Conservation (phyloP, 2,329 filamentous ascomycete species). For the Hypoxylon sp. region DNA sequence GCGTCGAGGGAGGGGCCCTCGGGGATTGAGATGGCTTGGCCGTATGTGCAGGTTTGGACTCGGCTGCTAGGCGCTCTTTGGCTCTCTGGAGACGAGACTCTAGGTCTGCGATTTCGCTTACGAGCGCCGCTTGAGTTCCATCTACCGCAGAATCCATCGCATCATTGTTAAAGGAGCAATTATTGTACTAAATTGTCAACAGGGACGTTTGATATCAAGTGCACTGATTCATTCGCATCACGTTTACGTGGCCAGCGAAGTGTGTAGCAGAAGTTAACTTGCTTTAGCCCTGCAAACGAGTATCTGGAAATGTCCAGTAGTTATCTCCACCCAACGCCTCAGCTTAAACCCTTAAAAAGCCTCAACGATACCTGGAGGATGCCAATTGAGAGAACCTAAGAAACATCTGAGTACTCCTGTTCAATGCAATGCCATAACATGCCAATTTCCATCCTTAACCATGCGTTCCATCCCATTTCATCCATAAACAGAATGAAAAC, state of each 20-base stretch:
- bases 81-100: constrained; percentile 64
- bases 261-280: neutral
- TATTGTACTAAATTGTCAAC: neutral
- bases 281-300: neutral
- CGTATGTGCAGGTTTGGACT: constrained; percentile 27
- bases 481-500: constrained; percentile 1
- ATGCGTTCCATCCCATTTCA: constrained; percentile 2
- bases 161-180: constrained; percentile 8
- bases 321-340: constrained; percentile 4
- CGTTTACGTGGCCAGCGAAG: neutral
- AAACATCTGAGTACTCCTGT: constrained; percentile 24
- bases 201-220: neutral
- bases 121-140: constrained; percentile 48
- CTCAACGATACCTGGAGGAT: neutral
- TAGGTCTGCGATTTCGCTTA: constrained; percentile 70
- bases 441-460: constrained; percentile 24
- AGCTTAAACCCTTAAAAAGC: constrained; percentile 1
- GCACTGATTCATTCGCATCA: neutral
- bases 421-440: constrained; percentile 32
- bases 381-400: constrained; percentile 6
- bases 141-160: constrained; percentile 39
- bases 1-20: constrained; percentile 26
- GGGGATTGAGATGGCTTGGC: constrained; percentile 9
- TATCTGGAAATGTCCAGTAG: neutral
- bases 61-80: constrained; percentile 49